A percentile compares a stretch with the other conserved stretches of the same genome.
These are phyloP conservation scores for Podaxis mareebaensis DNA, from an alignment of 768 basidiomycete species.

Conservation along the genomic window DNA sequence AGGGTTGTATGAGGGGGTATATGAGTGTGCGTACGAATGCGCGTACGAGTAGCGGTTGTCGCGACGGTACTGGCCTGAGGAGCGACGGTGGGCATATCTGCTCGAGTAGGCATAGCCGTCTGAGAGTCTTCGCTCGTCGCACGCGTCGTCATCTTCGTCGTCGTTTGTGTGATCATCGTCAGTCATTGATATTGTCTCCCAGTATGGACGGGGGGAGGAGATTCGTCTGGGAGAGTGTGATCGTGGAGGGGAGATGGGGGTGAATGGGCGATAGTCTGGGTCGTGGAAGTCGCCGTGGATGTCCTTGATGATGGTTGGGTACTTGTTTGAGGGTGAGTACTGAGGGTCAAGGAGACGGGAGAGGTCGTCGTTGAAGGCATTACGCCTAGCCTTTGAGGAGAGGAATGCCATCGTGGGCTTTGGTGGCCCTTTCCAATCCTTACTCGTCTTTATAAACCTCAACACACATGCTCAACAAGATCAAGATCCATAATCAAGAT, in stretches of 20 bases:
- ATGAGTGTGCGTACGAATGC: conserved; percentile 2
- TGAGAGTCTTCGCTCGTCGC: conserved; percentile 11
- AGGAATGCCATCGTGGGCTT: conserved; percentile 12
- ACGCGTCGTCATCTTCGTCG: conserved; percentile 14
- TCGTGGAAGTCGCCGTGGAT: conserved; percentile 21
- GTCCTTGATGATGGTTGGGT: conserved; percentile 13
- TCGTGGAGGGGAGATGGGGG: conserved; percentile 14
- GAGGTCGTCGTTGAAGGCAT: conserved; percentile 16
- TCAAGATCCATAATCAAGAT: not conserved
- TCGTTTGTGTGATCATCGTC: conserved; percentile 8
- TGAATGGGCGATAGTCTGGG: conserved; percentile 22
- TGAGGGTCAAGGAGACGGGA: conserved; percentile 21
- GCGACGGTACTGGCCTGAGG: conserved; percentile 14
- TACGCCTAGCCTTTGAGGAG: conserved; percentile 8
- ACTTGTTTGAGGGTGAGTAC: conserved; percentile 16
- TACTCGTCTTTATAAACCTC: conserved; percentile 1
- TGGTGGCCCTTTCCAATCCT: not conserved
- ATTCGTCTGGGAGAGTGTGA: conserved; percentile 1
- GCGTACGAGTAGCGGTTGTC: conserved; percentile 7
- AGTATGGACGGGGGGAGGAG: conserved; percentile 11
- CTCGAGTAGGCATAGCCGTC: conserved; percentile 17
- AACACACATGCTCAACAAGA: not conserved
- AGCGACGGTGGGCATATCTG: conserved; percentile 13
- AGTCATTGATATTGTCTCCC: conserved; percentile 14
- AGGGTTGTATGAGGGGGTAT: conserved; percentile 4